Evolutionary conservation across 2,329 filamentous ascomycete genomes (phyloP).

Genomic region (Mycogone perniciosa): DNA sequence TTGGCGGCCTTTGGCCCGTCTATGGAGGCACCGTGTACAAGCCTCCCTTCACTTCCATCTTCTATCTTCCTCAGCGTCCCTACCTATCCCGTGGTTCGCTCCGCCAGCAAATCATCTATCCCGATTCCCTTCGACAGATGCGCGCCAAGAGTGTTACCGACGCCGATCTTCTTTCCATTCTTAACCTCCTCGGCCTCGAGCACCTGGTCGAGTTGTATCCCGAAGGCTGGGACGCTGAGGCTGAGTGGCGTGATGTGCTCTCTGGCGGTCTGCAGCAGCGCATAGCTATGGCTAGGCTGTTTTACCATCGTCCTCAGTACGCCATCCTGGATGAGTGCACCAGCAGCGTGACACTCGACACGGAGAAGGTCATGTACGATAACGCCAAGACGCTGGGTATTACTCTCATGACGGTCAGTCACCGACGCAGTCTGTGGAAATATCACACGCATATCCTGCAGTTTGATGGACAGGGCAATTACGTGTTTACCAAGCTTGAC

Average conservation of each 20-base stretch:
- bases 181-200: conserved; percentile 75
- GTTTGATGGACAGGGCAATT: conserved; percentile 91
- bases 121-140: conserved; percentile 82
- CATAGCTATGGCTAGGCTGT: conserved; percentile 90
- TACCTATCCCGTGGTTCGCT: conserved; percentile 88
- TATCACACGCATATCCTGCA: conserved; percentile 93
- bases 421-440: conserved; percentile 88
- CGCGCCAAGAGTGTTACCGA: conserved; percentile 78
- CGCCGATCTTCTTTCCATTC: conserved; percentile 67
- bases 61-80: conserved; percentile 94
- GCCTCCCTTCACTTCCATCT: conserved; percentile 86
- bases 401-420: conserved; percentile 94
- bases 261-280: conserved; percentile 91
- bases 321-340: conserved; percentile 98
- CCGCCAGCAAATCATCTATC: conserved; percentile 96
- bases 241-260: conserved; percentile 93
- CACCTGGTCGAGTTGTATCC: conserved; percentile 71
- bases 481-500: conserved; percentile 83
- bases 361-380: conserved; percentile 95
- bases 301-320: conserved; percentile 88
- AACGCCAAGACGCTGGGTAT: conserved; percentile 87
- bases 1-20: conserved; percentile 94
- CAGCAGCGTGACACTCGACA: conserved; percentile 87
- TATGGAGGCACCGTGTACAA: conserved; percentile 93
- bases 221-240: conserved; percentile 83